A percentile compares a stretch with the other conserved stretches of the same genome.
These are phyloP conservation scores for Fraxinus sp. DNA, from an alignment of 305 asterid species.

Conservation along the genomic window DNA sequence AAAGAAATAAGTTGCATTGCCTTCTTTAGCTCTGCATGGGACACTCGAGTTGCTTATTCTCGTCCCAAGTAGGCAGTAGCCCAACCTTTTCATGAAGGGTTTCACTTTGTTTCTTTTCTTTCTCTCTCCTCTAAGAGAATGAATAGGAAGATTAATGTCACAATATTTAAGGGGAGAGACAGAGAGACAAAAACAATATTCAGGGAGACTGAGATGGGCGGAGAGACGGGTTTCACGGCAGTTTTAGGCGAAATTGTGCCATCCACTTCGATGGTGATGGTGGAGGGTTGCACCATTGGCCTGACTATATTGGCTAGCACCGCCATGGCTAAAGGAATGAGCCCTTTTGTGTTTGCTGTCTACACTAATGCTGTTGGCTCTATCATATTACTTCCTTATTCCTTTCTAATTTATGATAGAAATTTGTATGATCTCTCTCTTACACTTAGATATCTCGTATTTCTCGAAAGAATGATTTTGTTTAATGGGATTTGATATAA, in stretches of 20 bases:
- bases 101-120: slow-evolving; percentile 28
- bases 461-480: neutral
- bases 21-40: slow-evolving; percentile 51
- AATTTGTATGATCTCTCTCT: slow-evolving; percentile 28
- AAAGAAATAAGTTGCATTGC: slow-evolving; percentile 23
- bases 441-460: neutral
- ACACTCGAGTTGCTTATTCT: slow-evolving; percentile 74
- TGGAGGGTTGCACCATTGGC: slow-evolving; percentile 59
- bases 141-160: neutral
- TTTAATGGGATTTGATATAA: neutral
- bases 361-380: slow-evolving; percentile 68
- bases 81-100: slow-evolving; percentile 62
- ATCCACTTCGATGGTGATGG: slow-evolving; percentile 54
- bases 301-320: slow-evolving; percentile 71
- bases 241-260: slow-evolving; percentile 43
- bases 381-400: slow-evolving; percentile 47
- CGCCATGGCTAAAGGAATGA: slow-evolving; percentile 67
- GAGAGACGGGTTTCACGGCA: slow-evolving; percentile 26
- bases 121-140: slow-evolving; percentile 14
- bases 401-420: slow-evolving; percentile 34
- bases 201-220: neutral
- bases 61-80: slow-evolving; percentile 41
- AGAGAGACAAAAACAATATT: neutral
- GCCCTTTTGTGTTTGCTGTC: slow-evolving; percentile 74
- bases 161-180: slow-evolving; percentile 16